Base-by-base conservation (phyloP, 208 protist species). In the Lotmaria passim region DNA sequence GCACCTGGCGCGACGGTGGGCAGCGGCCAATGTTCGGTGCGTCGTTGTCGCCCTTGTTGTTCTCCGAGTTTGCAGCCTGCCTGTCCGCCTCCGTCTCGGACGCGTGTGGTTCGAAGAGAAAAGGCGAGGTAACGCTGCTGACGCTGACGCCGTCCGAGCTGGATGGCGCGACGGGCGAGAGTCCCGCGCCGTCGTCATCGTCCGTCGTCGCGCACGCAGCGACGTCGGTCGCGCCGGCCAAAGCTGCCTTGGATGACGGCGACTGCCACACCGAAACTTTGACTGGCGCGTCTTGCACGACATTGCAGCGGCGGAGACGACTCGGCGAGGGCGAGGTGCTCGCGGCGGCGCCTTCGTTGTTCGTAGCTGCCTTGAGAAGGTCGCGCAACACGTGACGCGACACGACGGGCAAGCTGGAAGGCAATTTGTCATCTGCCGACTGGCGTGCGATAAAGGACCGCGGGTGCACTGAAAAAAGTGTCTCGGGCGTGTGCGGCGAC, bases 121-220 rank as follows among this genome's bases (percentile, higher is more conserved):
- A 66, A 11, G 60, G 60, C 5, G 60, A 46, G 14, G 60, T 56
- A 19, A 46, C 23, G 21, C 60, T 66, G 46, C 56, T 66, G 6
- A 66, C 34, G 46, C 60, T 66, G 46, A 66, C 26, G 47, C 60
- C 60, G 34, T 53, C 46, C 6, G 47, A 56, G 60, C 47, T 66
- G 12, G 60, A 66, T 6, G 60, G 46, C 46, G 60, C 60, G 1
- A 56, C 47, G 24, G 60, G 33, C 46, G 33, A 43, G 11, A 30
- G 17, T 8, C 46, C 34, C n/a, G n/a, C n/a, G n/a, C n/a, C n/a
- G 3, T 43, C 60, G 0, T 66, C 46, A 15, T 46, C 34, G 1
- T 66, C 60, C 6, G 46, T 14, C 33, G 0, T 1, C 1, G 7
- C 21, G n/a, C 34, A 14, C 21, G 3, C 19, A 34, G 30, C 28